Evolutionary conservation across 2,329 filamentous ascomycete genomes (phyloP).

Genomic region (Fusarium phyllophilum): DNA sequence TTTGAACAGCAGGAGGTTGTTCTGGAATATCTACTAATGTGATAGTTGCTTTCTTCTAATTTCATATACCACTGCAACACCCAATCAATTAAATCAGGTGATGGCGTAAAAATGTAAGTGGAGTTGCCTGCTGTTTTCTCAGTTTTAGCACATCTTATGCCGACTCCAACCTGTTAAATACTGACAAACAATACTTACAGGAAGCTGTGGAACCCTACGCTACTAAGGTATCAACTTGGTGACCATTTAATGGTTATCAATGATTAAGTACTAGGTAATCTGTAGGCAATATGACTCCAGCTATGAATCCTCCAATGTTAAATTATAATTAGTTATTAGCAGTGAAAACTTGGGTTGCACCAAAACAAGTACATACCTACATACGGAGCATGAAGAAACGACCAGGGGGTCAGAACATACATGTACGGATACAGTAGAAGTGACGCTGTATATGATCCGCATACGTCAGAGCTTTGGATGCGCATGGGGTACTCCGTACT

Average conservation of each 20-base stretch:
- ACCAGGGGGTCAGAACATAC: not conserved
- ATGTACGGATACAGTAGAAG: not conserved
- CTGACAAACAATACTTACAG: not conserved
- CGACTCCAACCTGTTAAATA: constrained; percentile 10
- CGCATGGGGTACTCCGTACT: not conserved
- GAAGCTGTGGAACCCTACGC: not conserved
- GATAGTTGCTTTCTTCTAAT: not conserved
- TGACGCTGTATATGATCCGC: not conserved
- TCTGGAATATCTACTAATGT: not conserved
- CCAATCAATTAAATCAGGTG: not conserved
- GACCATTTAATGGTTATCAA: not conserved
- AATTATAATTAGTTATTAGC: not conserved
- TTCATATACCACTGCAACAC: not conserved
- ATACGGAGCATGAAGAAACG: not conserved
- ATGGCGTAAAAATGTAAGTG: constrained; percentile 5
- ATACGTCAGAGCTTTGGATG: not conserved
- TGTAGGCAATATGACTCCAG: not conserved
- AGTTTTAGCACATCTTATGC: constrained; percentile 15
- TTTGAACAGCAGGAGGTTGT: not conserved
- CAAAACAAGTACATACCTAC: not conserved
- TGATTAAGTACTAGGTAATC: not conserved
- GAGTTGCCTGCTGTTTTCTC: not conserved
- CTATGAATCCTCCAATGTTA: not conserved
- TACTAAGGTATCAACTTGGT: not conserved
- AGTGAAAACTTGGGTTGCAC: not conserved